Percentiles rank a stretch among this genome's conserved stretches.
Conservation (phyloP, 495 filamentous ascomycete species). For the Podospora pseudoanserina region DNA sequence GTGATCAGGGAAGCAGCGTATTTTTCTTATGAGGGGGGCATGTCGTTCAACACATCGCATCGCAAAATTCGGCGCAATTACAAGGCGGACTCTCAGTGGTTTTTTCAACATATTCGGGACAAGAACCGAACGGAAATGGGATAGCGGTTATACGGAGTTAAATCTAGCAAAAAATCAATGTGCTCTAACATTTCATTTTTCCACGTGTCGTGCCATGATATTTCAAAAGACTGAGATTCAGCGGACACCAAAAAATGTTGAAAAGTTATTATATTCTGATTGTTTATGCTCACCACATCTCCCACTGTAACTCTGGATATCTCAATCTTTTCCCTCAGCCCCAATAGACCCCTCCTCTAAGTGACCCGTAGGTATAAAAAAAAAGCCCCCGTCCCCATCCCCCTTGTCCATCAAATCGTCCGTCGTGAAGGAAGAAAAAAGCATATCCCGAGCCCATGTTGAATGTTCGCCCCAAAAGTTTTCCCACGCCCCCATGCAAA, state of each 20-base stretch:
- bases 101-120: slow-evolving; percentile 4
- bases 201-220: background rate
- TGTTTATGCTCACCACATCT: background rate
- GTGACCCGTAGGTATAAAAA: background rate
- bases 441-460: slow-evolving; percentile 27
- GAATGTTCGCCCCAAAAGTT: slow-evolving; percentile 22
- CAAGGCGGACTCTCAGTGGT: background rate
- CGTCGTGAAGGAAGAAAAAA: background rate
- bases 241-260: slow-evolving; percentile 2
- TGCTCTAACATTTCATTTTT: background rate
- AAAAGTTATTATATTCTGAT: slow-evolving; percentile 16
- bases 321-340: background rate
- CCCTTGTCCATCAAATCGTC: slow-evolving; percentile 6
- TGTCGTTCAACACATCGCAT: slow-evolving; percentile 24
- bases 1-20: background rate
- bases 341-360: background rate
- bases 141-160: slow-evolving; percentile 1
- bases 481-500: slow-evolving; percentile 18
- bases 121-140: background rate
- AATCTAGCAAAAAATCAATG: background rate
- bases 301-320: background rate
- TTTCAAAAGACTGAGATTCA: background rate
- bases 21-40: background rate
- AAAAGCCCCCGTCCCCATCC: background rate
- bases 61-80: slow-evolving; percentile 8